phyloP scores from a whole-genome alignment of 495 filamentous ascomycete species.

The Podospora anserina region DNA sequence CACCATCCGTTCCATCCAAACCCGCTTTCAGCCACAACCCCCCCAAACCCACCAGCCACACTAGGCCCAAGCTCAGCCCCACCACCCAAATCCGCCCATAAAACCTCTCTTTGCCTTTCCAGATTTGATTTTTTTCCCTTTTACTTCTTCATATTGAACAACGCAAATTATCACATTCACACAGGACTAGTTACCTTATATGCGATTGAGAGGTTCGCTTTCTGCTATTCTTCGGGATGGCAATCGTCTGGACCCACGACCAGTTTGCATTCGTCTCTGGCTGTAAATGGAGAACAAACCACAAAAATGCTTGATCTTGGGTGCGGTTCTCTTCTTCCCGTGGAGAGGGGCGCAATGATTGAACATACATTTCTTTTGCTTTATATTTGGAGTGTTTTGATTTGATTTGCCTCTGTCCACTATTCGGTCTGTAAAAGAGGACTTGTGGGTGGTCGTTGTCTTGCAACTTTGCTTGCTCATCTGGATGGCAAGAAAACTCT shows the following conservation, averaged over 20 bases:
- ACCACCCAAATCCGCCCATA: neutral
- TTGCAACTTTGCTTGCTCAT: too few species aligned
- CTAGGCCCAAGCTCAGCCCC: neutral
- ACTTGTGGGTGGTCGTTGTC: too few species aligned
- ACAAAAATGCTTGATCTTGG: conserved; percentile 52
- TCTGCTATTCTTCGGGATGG: conserved; percentile 14
- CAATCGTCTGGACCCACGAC: conserved; percentile 43
- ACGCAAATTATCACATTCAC: conserved; percentile 53
- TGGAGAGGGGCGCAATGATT: conserved; percentile 57
- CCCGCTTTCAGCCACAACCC: neutral
- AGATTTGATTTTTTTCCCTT: conserved; percentile 27
- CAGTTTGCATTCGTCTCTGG: conserved; percentile 38
- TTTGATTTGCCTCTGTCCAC: too few species aligned
- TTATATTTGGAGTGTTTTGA: neutral
- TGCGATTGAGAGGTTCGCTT: conserved; percentile 42
- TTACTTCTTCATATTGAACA: conserved; percentile 49
- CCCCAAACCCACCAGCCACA: neutral
- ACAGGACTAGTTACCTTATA: conserved; percentile 37
- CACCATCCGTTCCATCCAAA: neutral
- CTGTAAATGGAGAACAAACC: conserved; percentile 52
- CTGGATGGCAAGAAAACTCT: too few species aligned
- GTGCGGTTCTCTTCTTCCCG: conserved; percentile 48
- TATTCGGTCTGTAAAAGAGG: too few species aligned
- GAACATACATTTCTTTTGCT: conserved; percentile 43
- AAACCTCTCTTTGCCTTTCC: conserved; percentile 23